Percentiles rank a stretch among this genome's conserved stretches.
These are phyloP conservation scores for Xylaria sp. DNA, from an alignment of 2,329 filamentous ascomycete species.

Conservation along the genomic window DNA sequence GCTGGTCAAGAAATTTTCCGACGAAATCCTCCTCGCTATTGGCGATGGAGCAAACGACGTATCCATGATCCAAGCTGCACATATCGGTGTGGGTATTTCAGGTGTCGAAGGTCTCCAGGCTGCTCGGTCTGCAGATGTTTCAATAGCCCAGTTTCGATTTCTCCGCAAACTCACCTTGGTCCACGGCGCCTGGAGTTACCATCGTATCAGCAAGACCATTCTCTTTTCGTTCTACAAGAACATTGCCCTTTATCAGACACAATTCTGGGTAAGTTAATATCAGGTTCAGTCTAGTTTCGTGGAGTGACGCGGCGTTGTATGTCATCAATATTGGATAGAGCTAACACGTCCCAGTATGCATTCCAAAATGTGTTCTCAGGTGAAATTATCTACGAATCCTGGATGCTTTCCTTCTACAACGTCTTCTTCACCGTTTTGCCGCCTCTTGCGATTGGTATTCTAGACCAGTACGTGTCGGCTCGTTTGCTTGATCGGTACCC, in stretches of 20 bases:
- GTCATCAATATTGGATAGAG: neutral
- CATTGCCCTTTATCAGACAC: constrained; percentile 97
- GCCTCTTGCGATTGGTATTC: constrained; percentile 92
- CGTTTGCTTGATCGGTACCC: constrained; percentile 94
- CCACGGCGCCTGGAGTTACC: constrained; percentile 97
- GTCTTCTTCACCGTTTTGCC: constrained; percentile 96
- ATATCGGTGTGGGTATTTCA: constrained; percentile 97
- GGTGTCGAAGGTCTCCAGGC: constrained; percentile 97
- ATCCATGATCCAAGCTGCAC: constrained; percentile 99
- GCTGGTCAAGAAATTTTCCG: constrained; percentile 90
- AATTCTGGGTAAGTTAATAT: constrained; percentile 83
- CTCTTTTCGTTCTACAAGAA: constrained; percentile 99
- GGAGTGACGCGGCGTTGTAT: neutral
- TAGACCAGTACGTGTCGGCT: constrained; percentile 97
- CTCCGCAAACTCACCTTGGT: constrained; percentile 93
- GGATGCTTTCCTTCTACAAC: constrained; percentile 99
- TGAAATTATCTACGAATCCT: constrained; percentile 98
- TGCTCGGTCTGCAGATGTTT: constrained; percentile 92
- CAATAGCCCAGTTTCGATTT: constrained; percentile 95
- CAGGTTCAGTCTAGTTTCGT: neutral
- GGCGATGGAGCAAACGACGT: constrained; percentile 98
- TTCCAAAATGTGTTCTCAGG: constrained; percentile 99
- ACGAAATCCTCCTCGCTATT: constrained; percentile 93
- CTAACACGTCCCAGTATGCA: constrained; percentile 71
- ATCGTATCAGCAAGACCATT: constrained; percentile 95